These are phyloP conservation scores for Lactifluus echinatus DNA, from an alignment of 768 basidiomycete species.

Conservation along the genomic window DNA sequence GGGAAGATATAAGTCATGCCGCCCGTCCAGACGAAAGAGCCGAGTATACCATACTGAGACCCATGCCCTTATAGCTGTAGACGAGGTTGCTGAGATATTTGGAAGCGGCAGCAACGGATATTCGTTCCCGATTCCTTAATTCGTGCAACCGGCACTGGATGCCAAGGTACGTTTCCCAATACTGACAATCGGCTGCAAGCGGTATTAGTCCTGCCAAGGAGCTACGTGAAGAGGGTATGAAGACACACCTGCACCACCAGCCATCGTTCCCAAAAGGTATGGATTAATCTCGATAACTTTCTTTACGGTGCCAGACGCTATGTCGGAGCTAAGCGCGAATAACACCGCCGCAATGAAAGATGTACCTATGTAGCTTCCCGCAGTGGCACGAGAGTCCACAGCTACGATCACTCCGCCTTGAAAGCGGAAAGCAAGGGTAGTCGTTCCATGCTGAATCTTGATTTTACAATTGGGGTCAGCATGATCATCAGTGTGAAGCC, in stretches of 20 bases:
- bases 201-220: not conserved
- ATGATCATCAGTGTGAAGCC: conserved; percentile 90
- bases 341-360: conserved; percentile 1
- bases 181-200: conserved; percentile 80
- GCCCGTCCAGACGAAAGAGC: not conserved
- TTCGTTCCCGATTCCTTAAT: conserved; percentile 90
- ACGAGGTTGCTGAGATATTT: conserved; percentile 97
- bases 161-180: conserved; percentile 98
- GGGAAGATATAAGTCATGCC: not conserved
- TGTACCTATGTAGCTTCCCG: conserved; percentile 92
- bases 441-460: conserved; percentile 98
- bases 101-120: conserved; percentile 97
- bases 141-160: conserved; percentile 97
- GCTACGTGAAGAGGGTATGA: not conserved
- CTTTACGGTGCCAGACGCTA: conserved; percentile 95
- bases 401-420: conserved; percentile 97
- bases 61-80: conserved; percentile 98
- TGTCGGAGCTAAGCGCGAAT: not conserved
- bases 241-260: conserved; percentile 86
- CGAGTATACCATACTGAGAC: conserved; percentile 84
- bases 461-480: conserved; percentile 92
- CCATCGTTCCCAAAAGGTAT: conserved; percentile 98
- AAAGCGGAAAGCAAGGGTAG: conserved; percentile 95
- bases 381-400: conserved; percentile 97
- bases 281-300: conserved; percentile 99